Conservation (phyloP, 1,284 basidiomycete genomes). For the Inonotus obliquus region DNA sequence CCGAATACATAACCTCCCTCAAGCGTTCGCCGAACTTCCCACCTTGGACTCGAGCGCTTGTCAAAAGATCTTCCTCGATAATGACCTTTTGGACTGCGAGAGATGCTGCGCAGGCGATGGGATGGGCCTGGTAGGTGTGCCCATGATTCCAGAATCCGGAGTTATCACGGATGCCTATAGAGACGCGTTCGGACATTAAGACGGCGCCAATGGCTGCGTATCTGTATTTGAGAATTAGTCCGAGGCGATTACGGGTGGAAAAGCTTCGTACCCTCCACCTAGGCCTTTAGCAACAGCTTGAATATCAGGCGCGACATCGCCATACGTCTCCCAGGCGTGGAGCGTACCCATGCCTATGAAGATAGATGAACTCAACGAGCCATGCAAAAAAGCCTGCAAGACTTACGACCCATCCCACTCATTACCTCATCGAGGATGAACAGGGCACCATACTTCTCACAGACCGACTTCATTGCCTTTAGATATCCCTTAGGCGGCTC, state of each 20-base stretch:
- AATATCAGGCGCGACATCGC: slow-evolving; percentile 74
- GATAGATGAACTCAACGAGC: background rate
- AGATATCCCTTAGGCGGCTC: slow-evolving; percentile 77
- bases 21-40: slow-evolving; percentile 57
- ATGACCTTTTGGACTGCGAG: slow-evolving; percentile 78
- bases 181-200: slow-evolving; percentile 67
- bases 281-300: slow-evolving; percentile 85
- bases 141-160: slow-evolving; percentile 78
- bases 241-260: background rate
- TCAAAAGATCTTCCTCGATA: slow-evolving; percentile 60
- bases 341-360: slow-evolving; percentile 73
- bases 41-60: slow-evolving; percentile 60
- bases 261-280: slow-evolving; percentile 65
- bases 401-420: slow-evolving; percentile 82
- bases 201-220: slow-evolving; percentile 83
- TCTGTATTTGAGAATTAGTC: slow-evolving; percentile 32
- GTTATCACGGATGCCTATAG: slow-evolving; percentile 59
- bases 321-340: slow-evolving; percentile 81
- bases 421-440: slow-evolving; percentile 85
- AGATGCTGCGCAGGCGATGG: slow-evolving; percentile 70
- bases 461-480: slow-evolving; percentile 81
- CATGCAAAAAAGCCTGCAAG: background rate
- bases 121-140: slow-evolving; percentile 82
- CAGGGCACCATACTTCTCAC: slow-evolving; percentile 80
- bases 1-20: slow-evolving; percentile 44